Evolutionary conservation across 345 rosid genomes (phyloP).

Genomic region (Acer negundo): DNA sequence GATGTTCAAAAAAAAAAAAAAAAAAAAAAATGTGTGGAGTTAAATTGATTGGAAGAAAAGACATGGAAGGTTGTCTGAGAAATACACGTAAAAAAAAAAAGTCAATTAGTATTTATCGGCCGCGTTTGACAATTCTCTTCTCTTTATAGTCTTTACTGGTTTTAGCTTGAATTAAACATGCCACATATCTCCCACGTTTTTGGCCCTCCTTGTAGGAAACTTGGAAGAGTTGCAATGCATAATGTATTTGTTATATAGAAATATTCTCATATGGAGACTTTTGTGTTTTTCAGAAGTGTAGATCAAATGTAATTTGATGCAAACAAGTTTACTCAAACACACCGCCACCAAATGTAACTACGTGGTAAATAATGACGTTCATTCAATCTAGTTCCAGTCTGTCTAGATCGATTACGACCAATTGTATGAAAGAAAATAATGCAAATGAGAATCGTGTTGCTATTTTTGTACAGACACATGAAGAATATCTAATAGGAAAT

Average conservation of each 20-base stretch:
- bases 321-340: no score
- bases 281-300: no score
- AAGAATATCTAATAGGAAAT: background rate
- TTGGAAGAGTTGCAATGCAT: no score
- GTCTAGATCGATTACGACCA: background rate
- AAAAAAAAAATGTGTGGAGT: slow-evolving; percentile 26
- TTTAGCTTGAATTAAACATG: background rate
- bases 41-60: slow-evolving; percentile 16
- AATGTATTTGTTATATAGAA: no score
- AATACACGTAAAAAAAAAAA: slow-evolving; percentile 11
- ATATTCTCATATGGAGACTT: no score
- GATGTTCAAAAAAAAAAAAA: slow-evolving; percentile 10
- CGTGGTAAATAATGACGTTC: no score
- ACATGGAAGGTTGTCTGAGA: background rate
- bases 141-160: background rate
- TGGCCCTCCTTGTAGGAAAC: no score
- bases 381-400: no score
- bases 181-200: background rate
- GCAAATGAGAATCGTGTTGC: background rate
- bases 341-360: no score
- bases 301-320: no score
- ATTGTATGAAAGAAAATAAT: background rate
- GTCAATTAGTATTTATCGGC: slow-evolving; percentile 26
- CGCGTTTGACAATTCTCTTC: slow-evolving; percentile 10
- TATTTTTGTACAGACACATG: background rate